Evolutionary conservation across 1,284 basidiomycete genomes (phyloP), one percentile per base, ranked within the genome.

Genomic region (Ceratobasidium sp.): DNA sequence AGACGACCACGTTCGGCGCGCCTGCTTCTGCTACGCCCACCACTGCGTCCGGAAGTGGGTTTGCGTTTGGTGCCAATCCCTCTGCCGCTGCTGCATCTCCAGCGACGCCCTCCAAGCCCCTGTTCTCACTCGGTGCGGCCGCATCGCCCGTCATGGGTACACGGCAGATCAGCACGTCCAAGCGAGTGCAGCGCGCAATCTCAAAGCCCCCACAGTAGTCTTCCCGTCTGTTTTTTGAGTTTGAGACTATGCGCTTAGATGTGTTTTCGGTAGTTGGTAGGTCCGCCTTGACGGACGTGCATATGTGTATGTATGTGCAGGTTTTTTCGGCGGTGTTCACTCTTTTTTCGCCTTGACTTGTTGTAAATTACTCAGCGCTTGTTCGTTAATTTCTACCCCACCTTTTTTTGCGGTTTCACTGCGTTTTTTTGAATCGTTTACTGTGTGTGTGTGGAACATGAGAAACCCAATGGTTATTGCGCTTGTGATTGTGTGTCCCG

Each of bases 201-300:
- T 67, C 64, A 49, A 67, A 67, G 46, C 50, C 50, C 32, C 64
- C 64, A 11, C 64, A 67, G 54, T 67, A 28, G 54, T 52, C n/a
- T 46, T n/a, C 57, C 35, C 11, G 35, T 38, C 35, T 41, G 5
- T 43, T 43, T 32, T 35, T 58, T 38, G 9, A 5, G 21, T 52
- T 52, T 64, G 62, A 50, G 28, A 32, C 18, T 28, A 21, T 8
- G 21, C 47, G 26, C 46, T 46, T 49, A 47, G 62, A 64, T 38
- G 16, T 38, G 47, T 46, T 35, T 52, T 46, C 38, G 35, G 35
- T 38, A 38, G 62, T 66, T 52, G 64, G 64, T 67, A 67, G 64
- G 64, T 67, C 64, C 50, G 64, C 64, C 50, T 55, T 46, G 64
- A 55, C 64, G 64, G 64, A 67, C 64, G 54, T 67, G 64, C 64